Evolutionary conservation across 768 basidiomycete genomes (phyloP), one percentile per base, ranked within the genome.

Genomic region (Fomitopsis pulvina): DNA sequence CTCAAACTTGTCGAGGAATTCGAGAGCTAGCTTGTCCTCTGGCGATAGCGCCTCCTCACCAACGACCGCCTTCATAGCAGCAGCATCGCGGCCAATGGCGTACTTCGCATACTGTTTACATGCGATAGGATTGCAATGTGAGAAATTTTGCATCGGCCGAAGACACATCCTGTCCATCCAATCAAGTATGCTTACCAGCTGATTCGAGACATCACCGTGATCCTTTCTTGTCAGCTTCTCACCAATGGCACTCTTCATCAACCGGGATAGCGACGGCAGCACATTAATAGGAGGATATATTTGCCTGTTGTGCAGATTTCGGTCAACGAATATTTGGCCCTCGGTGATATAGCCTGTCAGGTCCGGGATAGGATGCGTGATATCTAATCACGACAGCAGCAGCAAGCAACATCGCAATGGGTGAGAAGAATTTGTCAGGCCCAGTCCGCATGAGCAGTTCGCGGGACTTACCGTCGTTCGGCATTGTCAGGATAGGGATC

Each of bases 261-360:
- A 73, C 70, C 96, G 93, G 59, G 96, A 98, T 63, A 99, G 78
- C 56, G 96, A 98, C 53, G 96, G 96, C 41, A 99, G 77, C 52
- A 99, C 95, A 72, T 99, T 99, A 77, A 99, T 98, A 44, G 96
- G 96, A 29, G 96, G 96, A 73, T 97, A 98, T 66, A 98, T 94
- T 68, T 93, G 92, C 61, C 87, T 77, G 75, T 99, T 97, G 78
- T 96, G 77, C 66, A 99, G 74, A 68, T 96, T 92, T 56, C 96
- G 86, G 75, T 99, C 96, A 63, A 99, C 89, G 68, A 86, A 95
- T 72, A 99, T 96, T 72, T 99, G 96, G 45, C 96, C 96, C 76
- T 98, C 95, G 45, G 94, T 94, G 68, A 99, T 99, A 71, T 98
- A 99, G 47, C 96, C 96, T 56, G 95, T 98, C 68, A 98, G 76